Base-by-base conservation (phyloP, 2,329 filamentous ascomycete genomes). In the Fusarium oligoseptatum region DNA sequence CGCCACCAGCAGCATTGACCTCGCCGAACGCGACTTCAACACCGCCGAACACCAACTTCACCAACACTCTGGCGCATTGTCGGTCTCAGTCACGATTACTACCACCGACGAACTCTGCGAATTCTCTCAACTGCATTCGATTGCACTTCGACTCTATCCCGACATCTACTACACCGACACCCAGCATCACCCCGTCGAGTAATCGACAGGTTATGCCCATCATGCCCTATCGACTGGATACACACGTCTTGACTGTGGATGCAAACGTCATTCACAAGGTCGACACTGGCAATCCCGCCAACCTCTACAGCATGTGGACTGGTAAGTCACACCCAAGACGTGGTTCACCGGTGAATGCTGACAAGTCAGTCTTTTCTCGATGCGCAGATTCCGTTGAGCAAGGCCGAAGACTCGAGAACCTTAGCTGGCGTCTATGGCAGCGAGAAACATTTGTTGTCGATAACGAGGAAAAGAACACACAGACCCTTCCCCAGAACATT, bases 231-330 rank as follows among this genome's bases (percentile, higher is more conserved):
- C 90, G 91, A 85, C 88, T 97, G 84, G 92, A 94, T 83, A 92
- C 93, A 71, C 94, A 96, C 80, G 94, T 98, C 82, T 88, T 98
- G 81, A 95, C 95, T 73, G 94, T 98, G 83, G 95, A 98, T 86
- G 92, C 94, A 75, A 94, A 93, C 82, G 93, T 96, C 78, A 95
- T 99, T 83, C 94, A 97, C 87, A 95, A 97, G 83, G 95, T 98
- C 80, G 95, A 98, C 85, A 98, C 96, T 1, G 90, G 93, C 77
- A 97, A 97, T 83, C 92, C 94, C 32, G 94, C 97, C 85, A 97
- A 95, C 81, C 91, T 98, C 61, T 97, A 97, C 85, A 95, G 94
- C 87, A 97, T 98, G 91, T 98, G 95, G 95, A 96, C 95, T 83
- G 94, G 95, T 97, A 85, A 90, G 94, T 88, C 27, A n/a, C 66